Evolutionary conservation across 2,329 filamentous ascomycete genomes (phyloP), one percentile per base, ranked within the genome.

Genomic region (Grosmannia huntii): DNA sequence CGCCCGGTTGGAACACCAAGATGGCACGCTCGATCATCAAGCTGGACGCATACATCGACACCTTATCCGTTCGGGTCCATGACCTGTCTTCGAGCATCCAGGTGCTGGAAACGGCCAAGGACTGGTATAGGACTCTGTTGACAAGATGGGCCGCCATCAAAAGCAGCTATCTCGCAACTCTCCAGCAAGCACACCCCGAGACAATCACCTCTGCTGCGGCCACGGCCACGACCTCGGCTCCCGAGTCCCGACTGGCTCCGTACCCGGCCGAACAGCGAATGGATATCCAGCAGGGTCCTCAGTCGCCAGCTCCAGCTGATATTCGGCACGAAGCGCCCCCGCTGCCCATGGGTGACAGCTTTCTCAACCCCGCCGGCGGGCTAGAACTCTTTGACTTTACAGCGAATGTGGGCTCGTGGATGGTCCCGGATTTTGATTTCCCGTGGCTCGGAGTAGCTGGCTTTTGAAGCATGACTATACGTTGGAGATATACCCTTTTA

Each of bases 41-140:
- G 52, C 41, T 58, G 21, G 57, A 58, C 31, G 14, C 46, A 1
- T 58, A 58, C 28, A 58, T 58, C 41, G 52, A 58, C 31, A 52
- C 52, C 31, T 5, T 58, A 31, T 55, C 52, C 7, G 33, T 50
- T 14, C 57, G 33, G 14, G 33, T 55, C 21, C 41, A 44, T 2
- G 21, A 44, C 14, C 46, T 58, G 3, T 25, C 28, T 21, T n/a
- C 28, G 2, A 49, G 19, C 31, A 51, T 58, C 9, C 2, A 23
- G 3, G 12, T 28, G 2, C 16, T 21, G 3, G 44, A 31, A 12
- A 11, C 57, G 16, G 11, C 11, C 5, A 55, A 55, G 41, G 25
- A 58, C 28, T 58, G 57, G 57, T 58, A 50, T 19, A 12, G 23
- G 6, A 28, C 1, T 16, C 23, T 58, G 3, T n/a, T 55, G 9